A percentile compares a stretch with the other conserved stretches of the same genome.
Conservation (phyloP, 2,329 filamentous ascomycete species). For the Dendrostoma leiphaemia region DNA sequence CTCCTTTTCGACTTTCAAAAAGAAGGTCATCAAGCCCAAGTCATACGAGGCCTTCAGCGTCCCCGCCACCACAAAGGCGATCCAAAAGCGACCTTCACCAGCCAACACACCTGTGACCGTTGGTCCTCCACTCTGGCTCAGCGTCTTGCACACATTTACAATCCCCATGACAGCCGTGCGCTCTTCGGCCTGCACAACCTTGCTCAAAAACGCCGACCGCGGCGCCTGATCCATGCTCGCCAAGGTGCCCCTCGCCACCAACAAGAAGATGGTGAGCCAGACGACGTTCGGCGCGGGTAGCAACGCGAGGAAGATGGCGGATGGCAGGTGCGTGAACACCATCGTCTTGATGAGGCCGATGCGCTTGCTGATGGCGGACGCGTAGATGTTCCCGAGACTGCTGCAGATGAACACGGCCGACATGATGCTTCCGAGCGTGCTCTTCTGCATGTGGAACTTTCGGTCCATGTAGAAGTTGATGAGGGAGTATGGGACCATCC, state of each 20-base stretch:
- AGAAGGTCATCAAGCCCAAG: constrained; percentile 30
- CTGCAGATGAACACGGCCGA: constrained; percentile 52
- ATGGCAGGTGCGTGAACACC: constrained; percentile 73
- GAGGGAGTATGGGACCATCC: constrained; percentile 54
- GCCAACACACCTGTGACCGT: constrained; percentile 64
- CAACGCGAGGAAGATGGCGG: constrained; percentile 61
- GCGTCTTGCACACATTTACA: constrained; percentile 68
- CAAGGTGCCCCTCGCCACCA: constrained; percentile 60
- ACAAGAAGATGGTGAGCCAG: constrained; percentile 52
- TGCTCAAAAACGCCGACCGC: constrained; percentile 66
- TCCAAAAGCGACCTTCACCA: constrained; percentile 53
- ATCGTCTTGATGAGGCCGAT: constrained; percentile 69
- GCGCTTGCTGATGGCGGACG: constrained; percentile 52
- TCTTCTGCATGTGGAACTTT: constrained; percentile 39
- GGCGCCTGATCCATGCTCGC: constrained; percentile 72
- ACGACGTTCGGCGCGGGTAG: constrained; percentile 57
- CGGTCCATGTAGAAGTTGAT: constrained; percentile 18
- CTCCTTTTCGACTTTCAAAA: constrained; percentile 11
- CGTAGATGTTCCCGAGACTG: constrained; percentile 49
- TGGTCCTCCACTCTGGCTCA: constrained; percentile 60
- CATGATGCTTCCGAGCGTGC: constrained; percentile 52
- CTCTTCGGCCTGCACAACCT: constrained; percentile 61
- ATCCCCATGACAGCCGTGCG: constrained; percentile 71
- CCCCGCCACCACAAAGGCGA: constrained; percentile 63
- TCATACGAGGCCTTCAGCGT: constrained; percentile 61